phyloP scores from a whole-genome alignment of 2,329 filamentous ascomycete species.

The Dendrostoma leiphaemia region DNA sequence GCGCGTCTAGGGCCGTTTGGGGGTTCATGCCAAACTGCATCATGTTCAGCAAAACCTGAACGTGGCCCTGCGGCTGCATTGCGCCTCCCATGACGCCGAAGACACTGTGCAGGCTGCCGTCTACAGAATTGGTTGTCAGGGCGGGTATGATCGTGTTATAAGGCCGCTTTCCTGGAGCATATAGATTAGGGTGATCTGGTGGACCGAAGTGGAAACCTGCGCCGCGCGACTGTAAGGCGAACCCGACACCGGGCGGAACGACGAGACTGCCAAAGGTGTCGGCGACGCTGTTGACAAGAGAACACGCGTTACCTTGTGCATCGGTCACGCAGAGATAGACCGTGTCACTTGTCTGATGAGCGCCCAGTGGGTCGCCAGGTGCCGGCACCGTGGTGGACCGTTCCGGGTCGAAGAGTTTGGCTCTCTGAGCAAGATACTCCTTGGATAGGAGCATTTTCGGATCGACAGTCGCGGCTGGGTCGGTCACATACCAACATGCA shows the following conservation, averaged over 20 bases:
- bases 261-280: conserved; percentile 82
- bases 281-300: conserved; percentile 94
- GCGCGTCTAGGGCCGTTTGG: conserved; percentile 84
- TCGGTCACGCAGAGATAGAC: conserved; percentile 91
- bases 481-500: conserved; percentile 82
- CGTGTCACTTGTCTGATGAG: conserved; percentile 75
- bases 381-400: conserved; percentile 64
- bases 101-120: conserved; percentile 72
- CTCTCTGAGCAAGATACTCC: conserved; percentile 69
- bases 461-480: conserved; percentile 59
- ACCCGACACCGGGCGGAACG: conserved; percentile 81
- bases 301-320: conserved; percentile 78
- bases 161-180: conserved; percentile 78
- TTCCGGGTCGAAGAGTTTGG: conserved; percentile 53
- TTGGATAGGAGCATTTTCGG: conserved; percentile 55
- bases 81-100: conserved; percentile 97
- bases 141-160: conserved; percentile 98
- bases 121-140: conserved; percentile 72
- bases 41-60: conserved; percentile 89
- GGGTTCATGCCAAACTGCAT: conserved; percentile 75
- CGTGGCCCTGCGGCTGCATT: conserved; percentile 94
- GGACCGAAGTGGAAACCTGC: conserved; percentile 72
- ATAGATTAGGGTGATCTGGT: conserved; percentile 70
- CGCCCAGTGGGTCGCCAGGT: conserved; percentile 56
- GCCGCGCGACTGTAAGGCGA: conserved; percentile 88